Percentiles rank a stretch among this genome's conserved stretches.
These are phyloP conservation scores for Isatis tinctoria DNA, from an alignment of 345 rosid genomes.

Conservation along the genomic window DNA sequence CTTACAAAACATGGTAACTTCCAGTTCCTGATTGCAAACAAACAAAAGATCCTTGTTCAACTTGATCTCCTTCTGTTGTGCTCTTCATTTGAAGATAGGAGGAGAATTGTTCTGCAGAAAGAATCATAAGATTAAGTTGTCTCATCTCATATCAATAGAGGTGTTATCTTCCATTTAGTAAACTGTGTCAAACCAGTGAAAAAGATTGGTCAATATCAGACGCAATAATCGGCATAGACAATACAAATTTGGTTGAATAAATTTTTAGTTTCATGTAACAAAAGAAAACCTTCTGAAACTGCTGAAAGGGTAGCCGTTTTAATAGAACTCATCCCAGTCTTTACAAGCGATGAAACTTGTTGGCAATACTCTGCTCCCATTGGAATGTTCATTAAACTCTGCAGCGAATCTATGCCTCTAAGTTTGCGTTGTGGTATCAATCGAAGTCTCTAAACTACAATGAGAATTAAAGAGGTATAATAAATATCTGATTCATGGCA, in stretches of 20 bases:
- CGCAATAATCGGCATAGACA: neutral
- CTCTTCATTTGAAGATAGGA: slow-evolving; percentile 85
- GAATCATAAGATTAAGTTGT: slow-evolving; percentile 1
- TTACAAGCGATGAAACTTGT: slow-evolving; percentile 80
- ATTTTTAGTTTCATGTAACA: neutral
- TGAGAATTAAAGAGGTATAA: slow-evolving; percentile 5
- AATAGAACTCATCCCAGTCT: slow-evolving; percentile 73
- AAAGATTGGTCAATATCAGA: neutral
- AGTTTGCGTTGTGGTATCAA: slow-evolving; percentile 70
- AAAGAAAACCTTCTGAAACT: slow-evolving; percentile 66
- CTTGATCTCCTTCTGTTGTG: slow-evolving; percentile 54
- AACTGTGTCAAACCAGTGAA: neutral
- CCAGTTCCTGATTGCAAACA: slow-evolving; percentile 87
- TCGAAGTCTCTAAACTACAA: slow-evolving; percentile 69
- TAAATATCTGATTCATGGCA: slow-evolving; percentile 2
- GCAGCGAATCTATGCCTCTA: slow-evolving; percentile 62
- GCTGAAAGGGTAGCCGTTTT: slow-evolving; percentile 58
- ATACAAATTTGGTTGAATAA: neutral
- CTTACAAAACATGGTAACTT: slow-evolving; percentile 90
- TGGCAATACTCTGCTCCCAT: slow-evolving; percentile 70
- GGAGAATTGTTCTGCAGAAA: slow-evolving; percentile 55
- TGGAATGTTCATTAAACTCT: slow-evolving; percentile 64
- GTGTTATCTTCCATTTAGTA: neutral
- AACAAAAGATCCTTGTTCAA: slow-evolving; percentile 50
- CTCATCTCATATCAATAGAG: neutral